Evolutionary conservation across 768 basidiomycete genomes (phyloP).

Genomic region (Russula olivacea): DNA sequence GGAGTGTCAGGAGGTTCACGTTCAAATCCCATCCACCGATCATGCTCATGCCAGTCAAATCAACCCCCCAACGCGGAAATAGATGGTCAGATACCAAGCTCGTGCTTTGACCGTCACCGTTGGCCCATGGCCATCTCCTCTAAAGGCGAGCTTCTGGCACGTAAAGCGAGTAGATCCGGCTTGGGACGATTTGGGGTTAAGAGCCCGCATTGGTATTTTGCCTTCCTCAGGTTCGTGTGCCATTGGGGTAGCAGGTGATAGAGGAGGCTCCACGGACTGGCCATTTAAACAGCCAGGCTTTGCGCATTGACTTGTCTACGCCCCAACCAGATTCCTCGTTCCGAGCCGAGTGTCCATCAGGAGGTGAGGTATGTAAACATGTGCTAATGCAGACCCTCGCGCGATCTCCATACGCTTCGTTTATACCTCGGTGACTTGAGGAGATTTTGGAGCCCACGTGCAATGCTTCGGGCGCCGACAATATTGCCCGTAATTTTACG

Average conservation of each 20-base stretch:
- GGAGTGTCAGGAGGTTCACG: not conserved
- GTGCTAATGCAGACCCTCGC: not conserved
- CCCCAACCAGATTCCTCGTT: not conserved
- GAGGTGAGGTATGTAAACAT: not conserved
- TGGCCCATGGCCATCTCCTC: not conserved
- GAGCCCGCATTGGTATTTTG: not conserved
- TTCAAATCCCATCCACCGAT: not conserved
- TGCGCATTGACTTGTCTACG: not conserved
- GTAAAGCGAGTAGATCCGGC: not conserved
- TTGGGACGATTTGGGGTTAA: not conserved
- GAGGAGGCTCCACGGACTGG: not conserved
- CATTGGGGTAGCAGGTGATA: not conserved
- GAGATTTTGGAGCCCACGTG: not conserved
- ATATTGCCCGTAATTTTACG: not conserved
- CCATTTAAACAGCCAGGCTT: not conserved
- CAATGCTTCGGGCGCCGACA: not conserved
- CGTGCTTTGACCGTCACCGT: conserved; percentile 9
- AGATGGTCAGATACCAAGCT: not conserved
- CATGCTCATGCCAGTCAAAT: not conserved
- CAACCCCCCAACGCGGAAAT: not conserved
- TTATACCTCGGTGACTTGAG: not conserved
- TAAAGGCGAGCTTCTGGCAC: not conserved
- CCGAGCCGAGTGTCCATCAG: not conserved
- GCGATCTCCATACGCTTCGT: not conserved
- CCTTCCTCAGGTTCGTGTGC: not conserved